phyloP scores from a whole-genome alignment of 2,329 filamentous ascomycete genomes.

The Penicillium rolfsii region DNA sequence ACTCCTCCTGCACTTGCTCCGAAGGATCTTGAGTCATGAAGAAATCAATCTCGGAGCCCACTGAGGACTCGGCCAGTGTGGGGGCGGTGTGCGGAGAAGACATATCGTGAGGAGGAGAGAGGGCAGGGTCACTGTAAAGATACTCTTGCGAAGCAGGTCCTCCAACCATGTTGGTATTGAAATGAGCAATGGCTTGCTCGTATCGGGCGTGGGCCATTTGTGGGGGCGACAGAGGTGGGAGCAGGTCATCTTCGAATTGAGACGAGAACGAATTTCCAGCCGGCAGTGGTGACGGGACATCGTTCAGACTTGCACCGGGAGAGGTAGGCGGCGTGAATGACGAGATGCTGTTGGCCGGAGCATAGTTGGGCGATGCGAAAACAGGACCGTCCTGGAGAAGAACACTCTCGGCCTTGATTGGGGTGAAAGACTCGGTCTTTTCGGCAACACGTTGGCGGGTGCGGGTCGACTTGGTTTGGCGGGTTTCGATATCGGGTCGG shows the following conservation, averaged over 20 bases:
- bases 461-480: constrained; percentile 59
- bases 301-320: constrained; percentile 46
- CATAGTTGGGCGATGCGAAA: constrained; percentile 48
- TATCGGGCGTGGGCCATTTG: constrained; percentile 29
- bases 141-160: constrained; percentile 33
- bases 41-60: constrained; percentile 45
- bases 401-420: constrained; percentile 18
- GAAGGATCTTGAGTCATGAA: constrained; percentile 44
- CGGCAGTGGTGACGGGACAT: constrained; percentile 41
- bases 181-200: constrained; percentile 30
- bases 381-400: constrained; percentile 40
- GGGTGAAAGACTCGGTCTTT: constrained; percentile 39
- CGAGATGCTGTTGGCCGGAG: constrained; percentile 48
- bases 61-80: constrained; percentile 39
- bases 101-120: constrained; percentile 37
- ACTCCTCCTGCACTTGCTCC: constrained; percentile 35
- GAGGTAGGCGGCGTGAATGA: constrained; percentile 54
- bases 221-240: constrained; percentile 41
- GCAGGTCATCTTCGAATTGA: constrained; percentile 42
- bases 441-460: constrained; percentile 52
- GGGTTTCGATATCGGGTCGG: constrained; percentile 61
- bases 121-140: constrained; percentile 36
- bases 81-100: constrained; percentile 45
- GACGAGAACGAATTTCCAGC: constrained; percentile 45
- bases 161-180: constrained; percentile 13